These are phyloP conservation scores for Poa pratensis DNA, from an alignment of 176 grass and related monocot species.

Conservation along the genomic window DNA sequence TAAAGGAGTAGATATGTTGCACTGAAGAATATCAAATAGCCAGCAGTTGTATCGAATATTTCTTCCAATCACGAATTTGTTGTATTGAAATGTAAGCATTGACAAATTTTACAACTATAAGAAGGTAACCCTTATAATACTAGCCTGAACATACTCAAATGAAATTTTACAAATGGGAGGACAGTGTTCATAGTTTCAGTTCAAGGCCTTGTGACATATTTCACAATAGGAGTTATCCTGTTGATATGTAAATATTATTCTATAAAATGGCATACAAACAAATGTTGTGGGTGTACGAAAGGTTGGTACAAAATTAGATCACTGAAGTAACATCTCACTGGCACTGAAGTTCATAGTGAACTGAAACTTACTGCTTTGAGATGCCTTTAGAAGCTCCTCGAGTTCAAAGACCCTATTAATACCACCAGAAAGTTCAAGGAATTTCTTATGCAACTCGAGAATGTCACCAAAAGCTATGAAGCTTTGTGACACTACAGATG, in stretches of 20 bases:
- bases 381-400: conserved; percentile 85
- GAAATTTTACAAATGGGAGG: neutral
- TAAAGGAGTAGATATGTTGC: neutral
- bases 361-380: conserved; percentile 77
- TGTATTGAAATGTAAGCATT: neutral
- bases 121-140: conserved; percentile 14
- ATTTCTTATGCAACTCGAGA: conserved; percentile 92
- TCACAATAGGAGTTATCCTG: neutral
- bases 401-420: conserved; percentile 97
- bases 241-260: neutral
- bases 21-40: neutral
- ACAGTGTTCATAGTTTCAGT: conserved; percentile 26
- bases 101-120: neutral
- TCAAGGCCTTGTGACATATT: neutral
- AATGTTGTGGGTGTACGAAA: neutral
- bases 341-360: neutral
- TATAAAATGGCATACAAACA: conserved; percentile 16
- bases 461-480: conserved; percentile 99
- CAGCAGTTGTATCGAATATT: neutral
- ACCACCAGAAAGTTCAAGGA: conserved; percentile 92
- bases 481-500: conserved; percentile 97
- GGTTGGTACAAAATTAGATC: neutral
- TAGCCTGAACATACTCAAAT: neutral
- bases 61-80: neutral
- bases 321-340: conserved; percentile 13